Percentiles rank a stretch among this genome's conserved stretches.
Conservation (phyloP, 306 rosid genomes). For the Fragaria vesca region DNA sequence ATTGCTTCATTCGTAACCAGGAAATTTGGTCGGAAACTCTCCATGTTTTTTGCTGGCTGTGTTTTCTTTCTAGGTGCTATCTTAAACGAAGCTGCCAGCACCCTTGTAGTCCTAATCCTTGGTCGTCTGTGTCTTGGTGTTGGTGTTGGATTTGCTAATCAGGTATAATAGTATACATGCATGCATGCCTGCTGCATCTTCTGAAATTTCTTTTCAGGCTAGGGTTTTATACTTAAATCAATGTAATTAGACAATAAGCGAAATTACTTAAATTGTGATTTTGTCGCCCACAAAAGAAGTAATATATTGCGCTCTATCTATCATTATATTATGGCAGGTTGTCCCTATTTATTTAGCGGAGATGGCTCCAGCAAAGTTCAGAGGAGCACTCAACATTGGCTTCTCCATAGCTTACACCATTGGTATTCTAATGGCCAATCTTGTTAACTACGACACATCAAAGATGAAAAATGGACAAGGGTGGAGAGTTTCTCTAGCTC, state of each 20-base stretch:
- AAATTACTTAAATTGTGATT: no score
- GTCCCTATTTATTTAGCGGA: background rate
- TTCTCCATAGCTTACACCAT: constrained; percentile 33
- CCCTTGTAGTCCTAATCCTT: no score
- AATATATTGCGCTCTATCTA: no score
- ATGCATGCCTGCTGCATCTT: no score
- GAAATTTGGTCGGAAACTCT: background rate
- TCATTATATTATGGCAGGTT: background rate
- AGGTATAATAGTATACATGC: no score
- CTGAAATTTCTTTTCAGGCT: no score
- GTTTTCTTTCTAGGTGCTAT: background rate
- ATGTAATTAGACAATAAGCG: no score
- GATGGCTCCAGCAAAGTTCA: constrained; percentile 17
- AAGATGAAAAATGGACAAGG: background rate
- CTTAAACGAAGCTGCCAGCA: background rate
- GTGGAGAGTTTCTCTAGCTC: background rate
- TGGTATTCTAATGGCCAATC: background rate
- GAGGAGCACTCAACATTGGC: constrained; percentile 58
- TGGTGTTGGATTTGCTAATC: no score
- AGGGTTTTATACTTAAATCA: no score
- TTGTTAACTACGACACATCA: background rate
- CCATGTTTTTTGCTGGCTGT: background rate
- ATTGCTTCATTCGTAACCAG: background rate
- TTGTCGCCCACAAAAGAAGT: no score
- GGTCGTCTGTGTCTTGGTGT: no score